Percentiles rank a stretch among this genome's conserved stretches.
Conservation (phyloP, 805 yeast species). For the Brettanomyces bruxellensis region DNA sequence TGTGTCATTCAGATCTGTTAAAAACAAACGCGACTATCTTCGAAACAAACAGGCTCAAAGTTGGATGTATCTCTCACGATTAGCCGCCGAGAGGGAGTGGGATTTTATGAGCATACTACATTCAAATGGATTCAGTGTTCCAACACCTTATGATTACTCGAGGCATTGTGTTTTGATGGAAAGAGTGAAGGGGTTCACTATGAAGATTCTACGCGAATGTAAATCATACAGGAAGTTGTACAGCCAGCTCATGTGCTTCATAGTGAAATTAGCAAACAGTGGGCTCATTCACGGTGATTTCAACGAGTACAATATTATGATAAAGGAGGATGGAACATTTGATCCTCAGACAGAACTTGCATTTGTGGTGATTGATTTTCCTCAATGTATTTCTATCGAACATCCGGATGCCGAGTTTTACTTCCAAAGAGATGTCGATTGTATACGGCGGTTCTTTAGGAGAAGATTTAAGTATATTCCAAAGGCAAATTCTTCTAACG, state of each 20-base stretch:
- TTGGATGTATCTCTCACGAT: constrained; percentile 87
- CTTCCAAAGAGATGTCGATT: constrained; percentile 88
- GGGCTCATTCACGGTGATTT: constrained; percentile 97
- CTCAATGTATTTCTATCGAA: constrained; percentile 91
- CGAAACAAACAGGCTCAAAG: constrained; percentile 63
- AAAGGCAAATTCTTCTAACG: constrained; percentile 44
- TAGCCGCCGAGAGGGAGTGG: constrained; percentile 91
- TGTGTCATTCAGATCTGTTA: constrained; percentile 85
- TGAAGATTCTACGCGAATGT: constrained; percentile 74
- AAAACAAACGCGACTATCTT: constrained; percentile 87
- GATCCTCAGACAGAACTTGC: constrained; percentile 47
- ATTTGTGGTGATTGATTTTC: constrained; percentile 93
- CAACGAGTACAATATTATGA: constrained; percentile 93
- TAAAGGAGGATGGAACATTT: constrained; percentile 46
- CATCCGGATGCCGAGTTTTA: constrained; percentile 84
- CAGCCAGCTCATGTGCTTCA: constrained; percentile 78
- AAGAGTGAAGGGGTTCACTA: constrained; percentile 78
- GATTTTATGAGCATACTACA: constrained; percentile 75
- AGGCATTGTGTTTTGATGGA: constrained; percentile 94
- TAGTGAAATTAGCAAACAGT: constrained; percentile 71
- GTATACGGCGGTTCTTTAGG: constrained; percentile 76
- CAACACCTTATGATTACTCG: constrained; percentile 80
- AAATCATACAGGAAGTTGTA: constrained; percentile 63
- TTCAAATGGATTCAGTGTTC: constrained; percentile 74
- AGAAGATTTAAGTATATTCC: constrained; percentile 73